Evolutionary conservation across 176 grass and related monocot genomes (phyloP).

Genomic region (Alloteropsis semialata): DNA sequence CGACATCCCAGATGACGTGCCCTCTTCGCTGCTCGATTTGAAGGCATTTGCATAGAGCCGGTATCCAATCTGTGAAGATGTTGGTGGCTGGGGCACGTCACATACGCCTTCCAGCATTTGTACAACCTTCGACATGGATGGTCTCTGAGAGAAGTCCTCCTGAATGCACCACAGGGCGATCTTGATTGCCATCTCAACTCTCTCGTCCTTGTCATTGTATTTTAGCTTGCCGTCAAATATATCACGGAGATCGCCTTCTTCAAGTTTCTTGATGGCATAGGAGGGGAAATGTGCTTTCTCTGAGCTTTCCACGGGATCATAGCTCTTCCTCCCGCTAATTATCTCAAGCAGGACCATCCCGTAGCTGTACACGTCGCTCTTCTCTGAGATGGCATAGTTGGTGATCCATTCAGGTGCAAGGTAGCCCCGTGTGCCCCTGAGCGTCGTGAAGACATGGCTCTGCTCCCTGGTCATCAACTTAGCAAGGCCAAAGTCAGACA

Average conservation of each 20-base stretch:
- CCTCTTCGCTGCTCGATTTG: slow-evolving; percentile 80
- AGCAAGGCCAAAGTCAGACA: slow-evolving; percentile 97
- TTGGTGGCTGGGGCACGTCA: slow-evolving; percentile 65
- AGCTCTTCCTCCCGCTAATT: slow-evolving; percentile 85
- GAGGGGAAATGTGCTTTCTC: slow-evolving; percentile 93
- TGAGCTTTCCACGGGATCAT: slow-evolving; percentile 56
- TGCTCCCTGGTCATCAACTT: slow-evolving; percentile 98
- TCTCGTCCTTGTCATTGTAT: slow-evolving; percentile 51
- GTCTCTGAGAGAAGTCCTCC: slow-evolving; percentile 74
- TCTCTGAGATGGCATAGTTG: slow-evolving; percentile 89
- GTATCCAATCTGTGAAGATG: slow-evolving; percentile 59
- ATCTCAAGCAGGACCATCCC: slow-evolving; percentile 97
- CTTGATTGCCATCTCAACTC: slow-evolving; percentile 61
- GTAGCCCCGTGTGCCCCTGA: slow-evolving; percentile 83
- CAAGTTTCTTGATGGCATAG: slow-evolving; percentile 79
- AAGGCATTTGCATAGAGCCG: slow-evolving; percentile 72
- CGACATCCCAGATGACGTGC: slow-evolving; percentile 69
- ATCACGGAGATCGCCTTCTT: slow-evolving; percentile 60
- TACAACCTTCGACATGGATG: slow-evolving; percentile 82
- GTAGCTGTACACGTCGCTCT: slow-evolving; percentile 91
- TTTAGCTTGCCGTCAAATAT: slow-evolving; percentile 57
- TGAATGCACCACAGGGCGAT: slow-evolving; percentile 97
- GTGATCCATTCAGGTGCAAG: slow-evolving; percentile 95
- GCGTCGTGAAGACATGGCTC: slow-evolving; percentile 92
- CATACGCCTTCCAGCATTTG: slow-evolving; percentile 92